Percentiles rank a stretch among this genome's conserved stretches.
These are phyloP conservation scores for Nannochloropsis gaditana DNA, from an alignment of 108 stramenopile genomes.

Conservation along the genomic window DNA sequence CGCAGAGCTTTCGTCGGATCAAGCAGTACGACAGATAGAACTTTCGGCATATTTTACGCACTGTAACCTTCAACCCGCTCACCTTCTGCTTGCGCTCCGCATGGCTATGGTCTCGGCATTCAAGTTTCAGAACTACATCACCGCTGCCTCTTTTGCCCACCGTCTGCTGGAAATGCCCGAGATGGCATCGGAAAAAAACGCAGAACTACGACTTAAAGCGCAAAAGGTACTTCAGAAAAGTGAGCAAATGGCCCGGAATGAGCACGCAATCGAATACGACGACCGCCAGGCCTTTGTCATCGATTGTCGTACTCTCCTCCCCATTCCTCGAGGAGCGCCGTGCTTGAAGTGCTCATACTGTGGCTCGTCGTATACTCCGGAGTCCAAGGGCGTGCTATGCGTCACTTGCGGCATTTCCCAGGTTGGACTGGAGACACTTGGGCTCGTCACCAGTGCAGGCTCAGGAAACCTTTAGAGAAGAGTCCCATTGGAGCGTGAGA, in stretches of 20 bases:
- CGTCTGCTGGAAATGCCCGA: conserved; percentile 93
- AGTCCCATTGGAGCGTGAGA: neutral
- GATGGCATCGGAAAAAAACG: conserved; percentile 82
- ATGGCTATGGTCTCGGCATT: conserved; percentile 97
- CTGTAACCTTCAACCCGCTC: conserved; percentile 93
- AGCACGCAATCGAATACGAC: conserved; percentile 89
- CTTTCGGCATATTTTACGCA: conserved; percentile 99
- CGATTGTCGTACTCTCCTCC: conserved; percentile 75
- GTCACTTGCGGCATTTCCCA: conserved; percentile 72
- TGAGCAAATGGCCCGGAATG: conserved; percentile 96
- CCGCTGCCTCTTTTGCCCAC: conserved; percentile 92
- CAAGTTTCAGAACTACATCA: conserved; percentile 94
- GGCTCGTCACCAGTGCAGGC: conserved; percentile 70
- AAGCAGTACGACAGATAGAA: conserved; percentile 82
- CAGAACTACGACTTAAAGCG: conserved; percentile 84
- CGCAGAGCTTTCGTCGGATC: conserved; percentile 52
- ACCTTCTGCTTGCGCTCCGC: conserved; percentile 86
- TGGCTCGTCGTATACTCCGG: conserved; percentile 68
- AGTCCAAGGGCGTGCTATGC: conserved; percentile 68
- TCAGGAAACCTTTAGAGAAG: neutral
- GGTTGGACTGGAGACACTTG: conserved; percentile 86
- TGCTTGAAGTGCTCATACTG: conserved; percentile 75
- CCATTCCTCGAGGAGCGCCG: conserved; percentile 72
- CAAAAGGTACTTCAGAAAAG: conserved; percentile 89
- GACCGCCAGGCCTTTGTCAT: conserved; percentile 84